These are phyloP conservation scores for Penicillium arizonense DNA, from an alignment of 495 filamentous ascomycete genomes.

Conservation along the genomic window DNA sequence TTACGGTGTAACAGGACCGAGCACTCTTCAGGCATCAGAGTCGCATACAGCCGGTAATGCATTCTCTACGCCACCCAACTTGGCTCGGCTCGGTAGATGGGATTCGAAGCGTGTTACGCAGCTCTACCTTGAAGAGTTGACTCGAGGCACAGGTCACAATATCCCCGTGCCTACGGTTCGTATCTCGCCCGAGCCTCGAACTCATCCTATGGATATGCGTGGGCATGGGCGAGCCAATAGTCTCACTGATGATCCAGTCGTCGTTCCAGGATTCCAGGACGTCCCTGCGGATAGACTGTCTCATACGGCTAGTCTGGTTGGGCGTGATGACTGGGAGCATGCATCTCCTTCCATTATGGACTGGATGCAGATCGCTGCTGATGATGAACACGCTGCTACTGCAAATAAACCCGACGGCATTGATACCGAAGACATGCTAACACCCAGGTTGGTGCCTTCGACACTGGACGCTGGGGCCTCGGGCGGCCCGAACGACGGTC, in stretches of 20 bases:
- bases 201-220: conserved; percentile 4
- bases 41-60: neutral
- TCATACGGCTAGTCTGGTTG: conserved; percentile 43
- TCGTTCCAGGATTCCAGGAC: conserved; percentile 30
- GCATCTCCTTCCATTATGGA: conserved; percentile 57
- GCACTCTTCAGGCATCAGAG: conserved; percentile 12
- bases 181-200: conserved; percentile 18
- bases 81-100: conserved; percentile 52
- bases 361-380: conserved; percentile 50
- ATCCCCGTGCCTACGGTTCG: conserved; percentile 17
- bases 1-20: conserved; percentile 17
- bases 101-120: conserved; percentile 53
- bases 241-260: conserved; percentile 37
- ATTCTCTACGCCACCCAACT: conserved; percentile 37
- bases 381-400: conserved; percentile 24
- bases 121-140: conserved; percentile 52
- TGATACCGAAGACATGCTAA: conserved; percentile 22
- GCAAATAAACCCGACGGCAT: conserved; percentile 12
- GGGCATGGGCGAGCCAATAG: conserved; percentile 22
- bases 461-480: conserved; percentile 6
- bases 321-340: conserved; percentile 52
- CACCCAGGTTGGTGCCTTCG: conserved; percentile 20
- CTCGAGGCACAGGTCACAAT: conserved; percentile 31
- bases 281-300: conserved; percentile 18
- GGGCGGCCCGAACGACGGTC: conserved; percentile 17